phyloP scores from a whole-genome alignment of 495 filamentous ascomycete genomes.

The Daldinia childiae region DNA sequence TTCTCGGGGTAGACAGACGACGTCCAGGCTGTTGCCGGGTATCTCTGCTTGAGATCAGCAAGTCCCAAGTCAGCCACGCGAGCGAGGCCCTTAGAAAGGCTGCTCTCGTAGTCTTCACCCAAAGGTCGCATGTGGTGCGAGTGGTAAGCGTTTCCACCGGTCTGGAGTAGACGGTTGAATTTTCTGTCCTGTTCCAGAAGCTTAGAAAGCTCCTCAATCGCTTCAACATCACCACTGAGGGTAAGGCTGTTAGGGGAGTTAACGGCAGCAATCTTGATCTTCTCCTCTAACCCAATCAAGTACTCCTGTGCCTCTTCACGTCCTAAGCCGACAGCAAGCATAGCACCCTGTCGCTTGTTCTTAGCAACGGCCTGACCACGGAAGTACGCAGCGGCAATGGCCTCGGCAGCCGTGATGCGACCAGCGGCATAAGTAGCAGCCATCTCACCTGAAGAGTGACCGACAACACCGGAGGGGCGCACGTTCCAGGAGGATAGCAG shows the following conservation, averaged over 20 bases:
- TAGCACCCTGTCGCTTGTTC: slow-evolving; percentile 51
- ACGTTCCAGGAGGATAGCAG: slow-evolving; percentile 63
- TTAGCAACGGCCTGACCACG: slow-evolving; percentile 48
- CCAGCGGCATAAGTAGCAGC: slow-evolving; percentile 60
- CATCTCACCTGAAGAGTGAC: slow-evolving; percentile 75
- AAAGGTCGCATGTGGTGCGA: slow-evolving; percentile 55
- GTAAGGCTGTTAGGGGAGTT: slow-evolving; percentile 58
- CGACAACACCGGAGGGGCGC: slow-evolving; percentile 57
- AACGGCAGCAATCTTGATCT: slow-evolving; percentile 51
- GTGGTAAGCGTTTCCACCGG: slow-evolving; percentile 64
- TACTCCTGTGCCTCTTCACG: not conserved
- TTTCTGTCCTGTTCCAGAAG: slow-evolving; percentile 52
- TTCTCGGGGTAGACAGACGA: slow-evolving; percentile 29
- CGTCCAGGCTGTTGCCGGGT: slow-evolving; percentile 18
- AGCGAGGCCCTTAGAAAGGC: not conserved
- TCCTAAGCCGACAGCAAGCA: slow-evolving; percentile 60
- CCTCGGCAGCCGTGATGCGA: slow-evolving; percentile 48
- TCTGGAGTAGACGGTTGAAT: slow-evolving; percentile 54
- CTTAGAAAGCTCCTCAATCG: slow-evolving; percentile 42
- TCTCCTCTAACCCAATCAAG: slow-evolving; percentile 20
- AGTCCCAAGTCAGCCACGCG: not conserved
- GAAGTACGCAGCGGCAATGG: slow-evolving; percentile 44
- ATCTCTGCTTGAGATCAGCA: not conserved
- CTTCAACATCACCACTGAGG: slow-evolving; percentile 51
- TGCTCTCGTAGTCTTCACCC: not conserved